These are phyloP conservation scores for Oryza coarctata DNA, from an alignment of 176 grass and related monocot genomes.

Conservation along the genomic window DNA sequence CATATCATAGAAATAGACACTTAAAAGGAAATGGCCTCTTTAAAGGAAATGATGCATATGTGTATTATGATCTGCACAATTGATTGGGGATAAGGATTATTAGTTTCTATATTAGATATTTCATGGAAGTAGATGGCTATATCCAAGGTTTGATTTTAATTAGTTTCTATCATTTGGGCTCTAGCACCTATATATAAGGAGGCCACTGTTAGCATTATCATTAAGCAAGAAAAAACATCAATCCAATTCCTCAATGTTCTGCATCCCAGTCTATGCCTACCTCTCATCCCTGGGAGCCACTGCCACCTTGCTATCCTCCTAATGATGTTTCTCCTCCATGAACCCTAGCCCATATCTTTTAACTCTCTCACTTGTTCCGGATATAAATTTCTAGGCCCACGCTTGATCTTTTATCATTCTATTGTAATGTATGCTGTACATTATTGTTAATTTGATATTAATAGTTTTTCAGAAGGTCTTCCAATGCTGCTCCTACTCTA, in stretches of 20 bases:
- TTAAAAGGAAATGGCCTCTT: no score
- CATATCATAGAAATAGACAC: no score
- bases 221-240: neutral
- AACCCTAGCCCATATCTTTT: no score
- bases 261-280: neutral
- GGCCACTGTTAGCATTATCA: neutral
- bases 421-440: neutral
- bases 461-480: no score
- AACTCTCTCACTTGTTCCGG: neutral
- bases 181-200: neutral
- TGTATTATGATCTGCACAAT: neutral
- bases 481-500: no score
- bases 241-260: neutral
- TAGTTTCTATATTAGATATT: neutral
- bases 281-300: neutral
- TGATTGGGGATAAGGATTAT: neutral
- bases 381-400: neutral
- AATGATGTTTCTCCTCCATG: no score
- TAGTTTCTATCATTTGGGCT: neutral
- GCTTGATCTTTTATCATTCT: neutral
- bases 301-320: no score
- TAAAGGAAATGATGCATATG: neutral
- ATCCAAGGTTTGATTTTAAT: no score
- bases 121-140: neutral
- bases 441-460: no score